phyloP scores from a whole-genome alignment of 1,284 basidiomycete genomes.

The Trametes polyzona region DNA sequence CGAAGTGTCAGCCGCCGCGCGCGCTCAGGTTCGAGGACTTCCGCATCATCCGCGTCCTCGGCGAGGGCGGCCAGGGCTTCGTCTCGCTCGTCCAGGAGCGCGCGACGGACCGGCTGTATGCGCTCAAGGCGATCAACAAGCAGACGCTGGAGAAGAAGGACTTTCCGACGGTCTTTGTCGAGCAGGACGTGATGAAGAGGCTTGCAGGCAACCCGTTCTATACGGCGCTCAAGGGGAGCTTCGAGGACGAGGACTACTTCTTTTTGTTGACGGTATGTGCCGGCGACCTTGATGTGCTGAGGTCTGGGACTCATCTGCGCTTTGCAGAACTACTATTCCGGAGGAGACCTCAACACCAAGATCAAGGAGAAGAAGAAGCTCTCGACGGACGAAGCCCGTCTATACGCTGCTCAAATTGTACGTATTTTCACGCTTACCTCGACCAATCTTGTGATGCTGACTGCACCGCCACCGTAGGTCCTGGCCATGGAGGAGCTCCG shows the following conservation, averaged over 20 bases:
- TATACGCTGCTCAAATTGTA: slow-evolving; percentile 30
- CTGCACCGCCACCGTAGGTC: slow-evolving; percentile 40
- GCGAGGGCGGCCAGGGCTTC: slow-evolving; percentile 29
- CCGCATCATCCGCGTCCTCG: slow-evolving; percentile 24
- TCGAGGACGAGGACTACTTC: slow-evolving; percentile 36
- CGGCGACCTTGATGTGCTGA: not conserved
- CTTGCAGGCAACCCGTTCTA: slow-evolving; percentile 21
- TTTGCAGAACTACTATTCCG: slow-evolving; percentile 24
- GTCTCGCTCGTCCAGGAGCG: slow-evolving; percentile 30
- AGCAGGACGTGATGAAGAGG: slow-evolving; percentile 17
- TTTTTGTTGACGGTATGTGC: slow-evolving; percentile 29
- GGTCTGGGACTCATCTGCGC: not conserved
- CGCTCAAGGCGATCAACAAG: slow-evolving; percentile 33
- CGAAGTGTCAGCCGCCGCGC: not conserved
- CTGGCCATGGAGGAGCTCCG: slow-evolving; percentile 43
- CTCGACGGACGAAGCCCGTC: slow-evolving; percentile 6
- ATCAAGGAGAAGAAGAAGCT: slow-evolving; percentile 14
- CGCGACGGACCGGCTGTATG: slow-evolving; percentile 17
- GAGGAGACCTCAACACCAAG: slow-evolving; percentile 25
- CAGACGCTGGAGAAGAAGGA: not conserved
- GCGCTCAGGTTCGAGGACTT: slow-evolving; percentile 21
- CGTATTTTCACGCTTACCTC: not conserved
- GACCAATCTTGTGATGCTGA: slow-evolving; percentile 43
- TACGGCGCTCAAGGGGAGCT: slow-evolving; percentile 25
- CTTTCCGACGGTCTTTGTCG: slow-evolving; percentile 16